Percentiles rank a stretch among this genome's conserved stretches.
phyloP scores from a whole-genome alignment of 129 eudicot species.

The Apium graveolens region DNA sequence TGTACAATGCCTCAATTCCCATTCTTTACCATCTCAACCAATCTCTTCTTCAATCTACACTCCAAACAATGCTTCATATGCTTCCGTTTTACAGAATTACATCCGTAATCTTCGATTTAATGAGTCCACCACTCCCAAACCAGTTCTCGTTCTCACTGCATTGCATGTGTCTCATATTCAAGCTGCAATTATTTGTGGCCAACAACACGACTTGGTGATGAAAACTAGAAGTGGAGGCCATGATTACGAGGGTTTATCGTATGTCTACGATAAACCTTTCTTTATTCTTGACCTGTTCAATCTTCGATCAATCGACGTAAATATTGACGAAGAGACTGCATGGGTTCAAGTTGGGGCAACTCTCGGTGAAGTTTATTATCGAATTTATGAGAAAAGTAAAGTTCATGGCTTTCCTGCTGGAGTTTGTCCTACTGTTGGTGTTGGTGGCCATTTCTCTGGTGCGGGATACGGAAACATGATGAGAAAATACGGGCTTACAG shows the following conservation, averaged over 20 bases:
- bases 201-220: conserved; percentile 18
- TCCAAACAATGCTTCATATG: conserved; percentile 27
- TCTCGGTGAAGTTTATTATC: conserved; percentile 12
- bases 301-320: conserved; percentile 1
- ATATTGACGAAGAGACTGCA: conserved; percentile 7
- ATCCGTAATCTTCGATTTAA: conserved; percentile 39
- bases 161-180: conserved; percentile 39
- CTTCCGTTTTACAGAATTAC: conserved; percentile 28
- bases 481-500: conserved; percentile 36
- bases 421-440: conserved; percentile 52
- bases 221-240: conserved; percentile 48
- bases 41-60: conserved; percentile 31
- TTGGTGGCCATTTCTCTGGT: conserved; percentile 54
- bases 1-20: conserved; percentile 25
- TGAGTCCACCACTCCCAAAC: conserved; percentile 36
- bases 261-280: conserved; percentile 8
- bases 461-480: conserved; percentile 55
- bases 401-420: conserved; percentile 47
- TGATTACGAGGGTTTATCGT: conserved; percentile 14
- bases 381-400: conserved; percentile 19
- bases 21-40: conserved; percentile 24
- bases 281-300: conserved; percentile 8
- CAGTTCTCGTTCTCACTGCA: conserved; percentile 30
- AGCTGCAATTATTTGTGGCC: conserved; percentile 31
- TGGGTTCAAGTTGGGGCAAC: conserved; percentile 11